Evolutionary conservation across 768 basidiomycete genomes (phyloP).

Genomic region (Rhizopogon sp.): DNA sequence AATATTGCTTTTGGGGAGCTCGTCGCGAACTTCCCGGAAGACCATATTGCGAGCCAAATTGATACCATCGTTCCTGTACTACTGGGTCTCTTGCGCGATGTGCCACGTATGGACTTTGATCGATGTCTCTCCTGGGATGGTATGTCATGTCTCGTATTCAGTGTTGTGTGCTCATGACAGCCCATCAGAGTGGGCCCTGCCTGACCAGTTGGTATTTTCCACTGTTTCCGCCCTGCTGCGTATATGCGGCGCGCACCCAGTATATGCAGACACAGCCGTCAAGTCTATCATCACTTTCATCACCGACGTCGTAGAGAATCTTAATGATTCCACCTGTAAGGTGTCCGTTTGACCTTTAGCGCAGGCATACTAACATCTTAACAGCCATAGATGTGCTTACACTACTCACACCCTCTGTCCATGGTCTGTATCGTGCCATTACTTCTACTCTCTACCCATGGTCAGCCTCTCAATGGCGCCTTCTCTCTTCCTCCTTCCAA

Average conservation of each 20-base stretch:
- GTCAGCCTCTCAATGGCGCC: conserved; percentile 61
- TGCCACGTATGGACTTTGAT: conserved; percentile 76
- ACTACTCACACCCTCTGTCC: conserved; percentile 74
- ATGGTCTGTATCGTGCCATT: conserved; percentile 84
- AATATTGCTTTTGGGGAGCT: conserved; percentile 83
- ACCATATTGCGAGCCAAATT: conserved; percentile 45
- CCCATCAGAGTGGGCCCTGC: conserved; percentile 74
- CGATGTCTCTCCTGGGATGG: conserved; percentile 77
- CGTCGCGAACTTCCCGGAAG: conserved; percentile 56
- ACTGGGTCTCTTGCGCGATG: conserved; percentile 62
- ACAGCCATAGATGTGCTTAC: conserved; percentile 69
- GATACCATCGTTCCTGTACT: conserved; percentile 55
- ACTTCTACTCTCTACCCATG: conserved; percentile 75
- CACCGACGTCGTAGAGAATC: conserved; percentile 35
- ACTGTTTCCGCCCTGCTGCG: conserved; percentile 73
- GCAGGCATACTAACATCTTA: not conserved
- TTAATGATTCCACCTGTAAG: conserved; percentile 53
- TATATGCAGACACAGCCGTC: conserved; percentile 46
- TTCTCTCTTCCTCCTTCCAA: conserved; percentile 47
- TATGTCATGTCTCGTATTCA: conserved; percentile 23
- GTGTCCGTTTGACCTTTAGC: not conserved
- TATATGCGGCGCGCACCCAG: conserved; percentile 49
- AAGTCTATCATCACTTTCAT: not conserved
- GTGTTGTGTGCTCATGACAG: not conserved
- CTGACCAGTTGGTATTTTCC: conserved; percentile 79